Evolutionary conservation across 179 eudicot genomes (phyloP).

Genomic region (Beta lomatogona): DNA sequence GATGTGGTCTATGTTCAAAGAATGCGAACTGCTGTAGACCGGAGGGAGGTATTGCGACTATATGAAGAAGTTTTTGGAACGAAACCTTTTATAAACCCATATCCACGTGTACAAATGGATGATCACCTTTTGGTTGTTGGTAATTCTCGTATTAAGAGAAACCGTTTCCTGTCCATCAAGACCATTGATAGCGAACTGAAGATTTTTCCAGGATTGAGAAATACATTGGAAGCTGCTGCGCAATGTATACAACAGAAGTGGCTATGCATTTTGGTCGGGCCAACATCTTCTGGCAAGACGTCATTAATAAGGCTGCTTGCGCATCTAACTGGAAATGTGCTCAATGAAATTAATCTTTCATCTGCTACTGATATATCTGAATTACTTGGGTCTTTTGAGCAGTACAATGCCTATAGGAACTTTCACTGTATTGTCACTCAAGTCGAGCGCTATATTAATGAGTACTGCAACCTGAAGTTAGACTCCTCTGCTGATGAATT

Average conservation of each 20-base stretch:
- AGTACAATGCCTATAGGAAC: slow-evolving; percentile 80
- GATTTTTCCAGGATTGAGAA: slow-evolving; percentile 64
- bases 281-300: slow-evolving; percentile 86
- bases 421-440: slow-evolving; percentile 51
- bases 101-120: slow-evolving; percentile 72
- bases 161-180: slow-evolving; percentile 43
- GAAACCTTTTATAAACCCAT: slow-evolving; percentile 59
- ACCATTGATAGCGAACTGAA: slow-evolving; percentile 52
- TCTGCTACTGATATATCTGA: slow-evolving; percentile 93
- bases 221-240: slow-evolving; percentile 78
- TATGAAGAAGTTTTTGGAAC: slow-evolving; percentile 69
- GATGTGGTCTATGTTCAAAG: slow-evolving; percentile 82
- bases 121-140: slow-evolving; percentile 61
- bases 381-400: slow-evolving; percentile 95
- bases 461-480: slow-evolving; percentile 64
- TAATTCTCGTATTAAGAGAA: slow-evolving; percentile 54
- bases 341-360: slow-evolving; percentile 85
- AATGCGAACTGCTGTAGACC: slow-evolving; percentile 87
- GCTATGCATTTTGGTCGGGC: slow-evolving; percentile 92
- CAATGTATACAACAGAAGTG: slow-evolving; percentile 76
- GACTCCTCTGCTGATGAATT: slow-evolving; percentile 46
- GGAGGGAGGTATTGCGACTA: slow-evolving; percentile 58
- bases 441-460: slow-evolving; percentile 63
- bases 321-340: slow-evolving; percentile 77
- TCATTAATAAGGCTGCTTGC: slow-evolving; percentile 82